Evolutionary conservation across 192 early-diverging fungal species (phyloP).

Genomic region (Coemansia sp.): DNA sequence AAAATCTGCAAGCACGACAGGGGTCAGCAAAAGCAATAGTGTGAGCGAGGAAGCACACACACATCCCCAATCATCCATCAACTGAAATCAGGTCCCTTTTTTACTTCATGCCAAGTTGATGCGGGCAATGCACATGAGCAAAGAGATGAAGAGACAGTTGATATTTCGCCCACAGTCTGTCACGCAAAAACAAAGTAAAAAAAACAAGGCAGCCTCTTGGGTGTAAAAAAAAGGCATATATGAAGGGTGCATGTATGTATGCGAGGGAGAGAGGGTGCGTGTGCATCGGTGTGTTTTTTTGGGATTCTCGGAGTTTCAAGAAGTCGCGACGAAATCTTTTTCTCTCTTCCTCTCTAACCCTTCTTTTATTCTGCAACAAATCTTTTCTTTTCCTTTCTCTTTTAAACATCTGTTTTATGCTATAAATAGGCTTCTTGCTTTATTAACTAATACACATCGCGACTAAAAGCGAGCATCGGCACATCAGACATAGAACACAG

Average conservation of each 20-base stretch:
- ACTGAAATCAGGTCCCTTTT: background rate
- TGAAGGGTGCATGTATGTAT: background rate
- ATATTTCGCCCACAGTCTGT: too few relatives aligned
- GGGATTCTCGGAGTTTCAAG: background rate
- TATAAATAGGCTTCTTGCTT: too few relatives aligned
- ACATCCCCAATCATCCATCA: background rate
- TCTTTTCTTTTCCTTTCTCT: background rate
- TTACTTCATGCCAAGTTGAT: background rate
- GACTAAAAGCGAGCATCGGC: too few relatives aligned
- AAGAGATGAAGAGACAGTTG: too few relatives aligned
- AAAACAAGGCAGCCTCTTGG: too few relatives aligned
- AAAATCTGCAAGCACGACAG: background rate
- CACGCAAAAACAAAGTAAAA: too few relatives aligned
- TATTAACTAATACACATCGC: too few relatives aligned
- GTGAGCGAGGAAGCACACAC: background rate
- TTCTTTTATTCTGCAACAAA: background rate
- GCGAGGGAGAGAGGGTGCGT: background rate
- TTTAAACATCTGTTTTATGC: too few relatives aligned
- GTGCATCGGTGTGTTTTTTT: conserved; percentile 1
- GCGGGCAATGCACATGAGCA: too few relatives aligned
- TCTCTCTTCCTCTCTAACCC: background rate
- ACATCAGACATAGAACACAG: too few relatives aligned
- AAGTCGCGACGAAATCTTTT: background rate
- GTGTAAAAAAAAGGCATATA: background rate
- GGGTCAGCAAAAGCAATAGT: background rate